Percentiles rank a stretch among this genome's conserved stretches.
Evolutionary conservation across 2,329 filamentous ascomycete species (phyloP).

Genomic region (Sarocladiaceae sp.): DNA sequence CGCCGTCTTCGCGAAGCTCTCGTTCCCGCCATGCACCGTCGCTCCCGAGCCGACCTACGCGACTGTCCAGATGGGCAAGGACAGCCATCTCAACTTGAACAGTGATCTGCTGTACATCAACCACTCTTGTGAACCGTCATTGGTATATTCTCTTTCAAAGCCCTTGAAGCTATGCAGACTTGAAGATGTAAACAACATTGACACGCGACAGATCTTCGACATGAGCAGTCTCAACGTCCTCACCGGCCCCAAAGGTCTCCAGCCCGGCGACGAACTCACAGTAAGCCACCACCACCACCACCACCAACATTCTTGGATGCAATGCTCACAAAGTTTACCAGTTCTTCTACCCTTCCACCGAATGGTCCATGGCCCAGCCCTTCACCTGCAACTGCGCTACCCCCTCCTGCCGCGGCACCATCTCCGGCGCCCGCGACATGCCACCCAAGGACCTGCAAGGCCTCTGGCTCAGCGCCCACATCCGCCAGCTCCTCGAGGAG

Average conservation of each 20-base stretch:
- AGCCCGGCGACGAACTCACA: constrained; percentile 51
- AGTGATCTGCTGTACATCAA: constrained; percentile 63
- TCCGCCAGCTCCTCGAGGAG: constrained; percentile 47
- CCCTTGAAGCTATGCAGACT: background rate
- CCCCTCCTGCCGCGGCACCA: constrained; percentile 51
- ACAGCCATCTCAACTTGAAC: constrained; percentile 56
- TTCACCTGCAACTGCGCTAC: constrained; percentile 60
- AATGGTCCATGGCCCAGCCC: constrained; percentile 68
- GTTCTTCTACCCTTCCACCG: constrained; percentile 72
- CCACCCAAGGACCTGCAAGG: constrained; percentile 43
- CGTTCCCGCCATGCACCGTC: constrained; percentile 56
- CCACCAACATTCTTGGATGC: background rate
- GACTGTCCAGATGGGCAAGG: constrained; percentile 53
- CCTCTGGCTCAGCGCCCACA: constrained; percentile 57
- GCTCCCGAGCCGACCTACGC: constrained; percentile 53
- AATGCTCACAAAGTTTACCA: constrained; percentile 17
- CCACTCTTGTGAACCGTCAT: constrained; percentile 60
- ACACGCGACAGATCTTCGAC: constrained; percentile 48
- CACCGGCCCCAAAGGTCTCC: constrained; percentile 49
- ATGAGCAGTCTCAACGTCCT: constrained; percentile 50
- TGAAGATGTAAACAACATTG: background rate
- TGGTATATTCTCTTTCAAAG: constrained; percentile 38
- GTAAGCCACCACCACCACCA: constrained; percentile 23
- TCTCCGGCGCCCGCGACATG: constrained; percentile 59
- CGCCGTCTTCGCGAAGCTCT: constrained; percentile 59